Conservation (phyloP, 495 filamentous ascomycete species). For the Penicillium arizonense region DNA sequence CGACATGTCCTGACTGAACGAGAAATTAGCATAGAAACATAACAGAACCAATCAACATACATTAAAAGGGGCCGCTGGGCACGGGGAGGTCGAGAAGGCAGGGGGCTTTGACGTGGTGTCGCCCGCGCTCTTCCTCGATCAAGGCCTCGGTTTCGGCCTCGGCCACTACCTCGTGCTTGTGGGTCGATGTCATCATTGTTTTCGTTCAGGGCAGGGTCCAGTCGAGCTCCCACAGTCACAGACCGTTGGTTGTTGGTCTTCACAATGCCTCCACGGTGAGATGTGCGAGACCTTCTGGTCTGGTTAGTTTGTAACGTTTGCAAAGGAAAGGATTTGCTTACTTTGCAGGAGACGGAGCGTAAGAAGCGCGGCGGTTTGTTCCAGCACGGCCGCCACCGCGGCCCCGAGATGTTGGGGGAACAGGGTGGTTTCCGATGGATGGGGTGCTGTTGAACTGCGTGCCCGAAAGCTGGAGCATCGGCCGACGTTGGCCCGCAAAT, state of each 20-base stretch:
- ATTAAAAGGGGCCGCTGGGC: not conserved
- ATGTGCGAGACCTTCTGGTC: too few species aligned
- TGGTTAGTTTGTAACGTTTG: too few species aligned
- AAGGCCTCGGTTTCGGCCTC: not conserved
- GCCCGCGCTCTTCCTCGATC: not conserved
- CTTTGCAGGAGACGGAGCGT: not conserved
- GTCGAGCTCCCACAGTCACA: not conserved
- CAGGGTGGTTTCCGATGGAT: not conserved
- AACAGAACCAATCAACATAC: too few species aligned
- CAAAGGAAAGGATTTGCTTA: not conserved
- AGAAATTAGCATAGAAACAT: too few species aligned
- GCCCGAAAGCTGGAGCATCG: not conserved
- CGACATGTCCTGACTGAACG: too few species aligned
- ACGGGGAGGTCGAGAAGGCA: not conserved
- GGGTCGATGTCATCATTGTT: constrained; percentile 11
- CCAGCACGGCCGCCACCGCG: constrained; percentile 22
- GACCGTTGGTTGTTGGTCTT: not conserved
- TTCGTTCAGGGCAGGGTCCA: constrained; percentile 24
- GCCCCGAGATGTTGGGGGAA: not conserved
- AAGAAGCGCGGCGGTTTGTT: constrained; percentile 9
- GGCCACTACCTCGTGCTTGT: not conserved
- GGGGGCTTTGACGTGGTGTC: not conserved
- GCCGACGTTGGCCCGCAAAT: constrained; percentile 7
- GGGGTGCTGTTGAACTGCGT: not conserved
- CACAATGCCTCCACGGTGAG: too few species aligned